Evolutionary conservation across 257 asterid genomes (phyloP), one percentile per base, ranked within the genome.

Genomic region (Capsicum pubescens): DNA sequence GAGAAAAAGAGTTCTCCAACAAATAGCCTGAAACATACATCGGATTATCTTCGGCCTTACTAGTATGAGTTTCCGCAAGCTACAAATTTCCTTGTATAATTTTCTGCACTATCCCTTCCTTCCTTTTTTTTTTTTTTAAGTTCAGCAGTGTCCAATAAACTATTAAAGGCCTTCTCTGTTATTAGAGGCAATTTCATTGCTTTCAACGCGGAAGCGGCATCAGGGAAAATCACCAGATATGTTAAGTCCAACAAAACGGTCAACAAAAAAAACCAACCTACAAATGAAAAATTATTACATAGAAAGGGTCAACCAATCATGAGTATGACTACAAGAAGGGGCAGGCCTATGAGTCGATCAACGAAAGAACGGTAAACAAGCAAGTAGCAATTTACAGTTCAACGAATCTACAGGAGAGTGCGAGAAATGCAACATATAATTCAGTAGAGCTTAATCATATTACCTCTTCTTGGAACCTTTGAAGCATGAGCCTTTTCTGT

Each of bases 381-480:
- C 6, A 77, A 77, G 64, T 77, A 52, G 26, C 66, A 77, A 77
- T 54, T 54, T 77, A 55, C 63, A 26, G 8, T 21, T 50, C 63
- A 54, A 74, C 12, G 58, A 48, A 19, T 76, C 63, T 52, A 52
- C 21, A 76, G 15, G 26, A 32, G 13, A 54, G n/a, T 8, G 50
- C 64, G 14, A 77, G 32, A 35, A 14, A 35, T 14, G 32, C n/a
- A 32, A 54, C 48, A 54, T 32, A 13, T 9, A 26, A 8, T 26
- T 54, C 7, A 55, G 46, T 50, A 68, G 80, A 82, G 85, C 80
- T 77, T 77, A 82, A 54, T 50, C 21, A 82, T 67, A 59, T 32
- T 86, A 97, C 99, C 99, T 95, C 99, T 84, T 95, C 99, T 83
- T 97, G 99, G 89, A 97, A 97, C 74, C 99, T 90, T 89, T 97